Base-by-base conservation (phyloP, 148 eudicot genomes). In the Beta vulgaris region DNA sequence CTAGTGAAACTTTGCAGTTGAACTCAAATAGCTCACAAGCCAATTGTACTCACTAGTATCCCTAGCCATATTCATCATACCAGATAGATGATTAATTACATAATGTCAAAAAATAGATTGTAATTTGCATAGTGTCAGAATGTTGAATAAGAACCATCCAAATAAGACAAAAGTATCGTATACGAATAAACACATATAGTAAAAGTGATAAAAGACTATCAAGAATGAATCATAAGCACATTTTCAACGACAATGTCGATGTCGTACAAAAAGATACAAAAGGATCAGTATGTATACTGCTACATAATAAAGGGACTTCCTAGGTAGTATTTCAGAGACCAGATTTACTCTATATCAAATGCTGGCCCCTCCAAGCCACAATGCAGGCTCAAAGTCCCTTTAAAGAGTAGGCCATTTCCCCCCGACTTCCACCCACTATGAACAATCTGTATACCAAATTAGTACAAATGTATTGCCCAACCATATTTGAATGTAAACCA, bases 361-460 rank as follows among this genome's bases (percentile, higher is more conserved):
- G 49, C 46, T 51, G 53, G 28, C 51, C 51, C 15, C 53, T 43
- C 71, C 18, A 75, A 64, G 76, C 79, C 79, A 80, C 79, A 80
- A 80, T 80, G 65, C 76, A 64, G 76, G 83, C 83, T 76, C 72
- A 35, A 65, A 39, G 76, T 66, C 68, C 70, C 61, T 63, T 6
- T 35, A 68, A 80, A 11, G 36, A 25, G 11, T 15, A 32, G 64
- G 43, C 76, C 66, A 70, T 49, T 13, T 31, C 25, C 21, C 58
- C 67, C 68, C 72, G 55, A 40, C 42, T 58, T 70, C 72, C 63
- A 54, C 55, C 48, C 72, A 70, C 46, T 69, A 53, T 70, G 32
- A 80, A 69, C 64, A 69, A 26, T 37, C 34, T 54, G 57, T 70
- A 64, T 25, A 46, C 4, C 49, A 39, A 29, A 68, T 72, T 40